Evolutionary conservation across 2,329 filamentous ascomycete genomes (phyloP).

Genomic region (Fusarium foetens): DNA sequence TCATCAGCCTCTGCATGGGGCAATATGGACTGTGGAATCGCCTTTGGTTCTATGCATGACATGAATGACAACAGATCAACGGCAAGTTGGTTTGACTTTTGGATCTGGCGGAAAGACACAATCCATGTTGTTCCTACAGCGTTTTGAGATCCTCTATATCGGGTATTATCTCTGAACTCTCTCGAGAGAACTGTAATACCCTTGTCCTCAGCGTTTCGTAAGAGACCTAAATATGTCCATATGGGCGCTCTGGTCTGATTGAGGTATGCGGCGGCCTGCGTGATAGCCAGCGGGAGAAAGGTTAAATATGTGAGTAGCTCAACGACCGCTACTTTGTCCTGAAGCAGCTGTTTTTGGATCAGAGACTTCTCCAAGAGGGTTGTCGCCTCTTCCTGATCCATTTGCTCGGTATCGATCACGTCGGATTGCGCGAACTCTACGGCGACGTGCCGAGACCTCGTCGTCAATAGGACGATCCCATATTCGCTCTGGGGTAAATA

Average conservation of each 20-base stretch:
- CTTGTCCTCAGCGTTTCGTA: conserved; percentile 30
- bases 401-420: conserved; percentile 23
- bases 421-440: background rate
- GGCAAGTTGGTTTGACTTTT: background rate
- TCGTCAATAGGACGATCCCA: conserved; percentile 39
- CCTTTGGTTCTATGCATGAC: background rate
- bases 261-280: conserved; percentile 51
- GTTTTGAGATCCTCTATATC: conserved; percentile 43
- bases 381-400: conserved; percentile 37
- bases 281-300: conserved; percentile 50
- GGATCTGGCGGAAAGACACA: conserved; percentile 49
- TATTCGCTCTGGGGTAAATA: conserved; percentile 44
- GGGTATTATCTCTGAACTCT: conserved; percentile 45
- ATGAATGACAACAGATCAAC: background rate
- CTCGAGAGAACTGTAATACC: conserved; percentile 42
- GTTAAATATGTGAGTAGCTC: conserved; percentile 46
- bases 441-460: conserved; percentile 16
- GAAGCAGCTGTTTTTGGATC: conserved; percentile 26
- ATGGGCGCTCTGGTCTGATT: conserved; percentile 40
- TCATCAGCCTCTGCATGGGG: background rate
- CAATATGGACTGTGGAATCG: background rate
- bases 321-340: conserved; percentile 24
- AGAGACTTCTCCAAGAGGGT: conserved; percentile 38
- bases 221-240: conserved; percentile 42
- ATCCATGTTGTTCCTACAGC: conserved; percentile 49